phyloP scores from a whole-genome alignment of 495 filamentous ascomycete genomes.

The Sabuloglossum arenarium region DNA sequence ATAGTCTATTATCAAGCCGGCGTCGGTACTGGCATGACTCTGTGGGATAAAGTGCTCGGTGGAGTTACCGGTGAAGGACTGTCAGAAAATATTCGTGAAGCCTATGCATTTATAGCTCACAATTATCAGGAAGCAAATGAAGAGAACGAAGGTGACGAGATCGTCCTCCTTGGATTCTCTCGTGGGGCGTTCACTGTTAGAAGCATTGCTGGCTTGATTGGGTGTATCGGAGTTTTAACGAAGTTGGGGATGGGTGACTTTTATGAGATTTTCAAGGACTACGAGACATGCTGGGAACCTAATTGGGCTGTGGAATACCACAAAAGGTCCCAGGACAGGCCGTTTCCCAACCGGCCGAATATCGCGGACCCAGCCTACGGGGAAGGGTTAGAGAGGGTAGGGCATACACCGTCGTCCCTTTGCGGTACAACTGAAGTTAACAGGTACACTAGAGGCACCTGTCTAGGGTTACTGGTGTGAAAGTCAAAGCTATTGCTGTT shows the following conservation, averaged over 20 bases:
- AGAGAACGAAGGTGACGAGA: conserved; percentile 30
- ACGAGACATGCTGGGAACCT: conserved; percentile 15
- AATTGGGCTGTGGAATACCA: not conserved
- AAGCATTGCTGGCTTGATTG: conserved; percentile 32
- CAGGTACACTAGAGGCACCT: not conserved
- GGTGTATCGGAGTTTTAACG: conserved; percentile 23
- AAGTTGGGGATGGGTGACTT: conserved; percentile 18
- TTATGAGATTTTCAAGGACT: conserved; percentile 26
- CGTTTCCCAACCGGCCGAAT: conserved; percentile 1
- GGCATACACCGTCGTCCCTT: not conserved
- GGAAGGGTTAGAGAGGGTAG: not conserved
- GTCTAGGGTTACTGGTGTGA: conserved; percentile 4
- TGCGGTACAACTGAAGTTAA: not conserved
- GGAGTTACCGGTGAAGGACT: conserved; percentile 10
- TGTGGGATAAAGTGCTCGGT: conserved; percentile 3
- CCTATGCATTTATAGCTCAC: conserved; percentile 25
- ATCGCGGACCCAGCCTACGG: conserved; percentile 1
- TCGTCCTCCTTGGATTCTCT: conserved; percentile 39
- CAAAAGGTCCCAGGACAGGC: not conserved
- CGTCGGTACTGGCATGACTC: conserved; percentile 22
- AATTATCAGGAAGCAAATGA: conserved; percentile 16
- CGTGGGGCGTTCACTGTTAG: conserved; percentile 37
- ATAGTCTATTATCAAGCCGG: conserved; percentile 35
- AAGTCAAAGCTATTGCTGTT: conserved; percentile 32
- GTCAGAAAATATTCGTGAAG: conserved; percentile 26